A percentile compares a stretch with the other conserved stretches of the same genome.
These are phyloP conservation scores for Pochonia chlamydosporia DNA, from an alignment of 2,329 filamentous ascomycete species.

Conservation along the genomic window DNA sequence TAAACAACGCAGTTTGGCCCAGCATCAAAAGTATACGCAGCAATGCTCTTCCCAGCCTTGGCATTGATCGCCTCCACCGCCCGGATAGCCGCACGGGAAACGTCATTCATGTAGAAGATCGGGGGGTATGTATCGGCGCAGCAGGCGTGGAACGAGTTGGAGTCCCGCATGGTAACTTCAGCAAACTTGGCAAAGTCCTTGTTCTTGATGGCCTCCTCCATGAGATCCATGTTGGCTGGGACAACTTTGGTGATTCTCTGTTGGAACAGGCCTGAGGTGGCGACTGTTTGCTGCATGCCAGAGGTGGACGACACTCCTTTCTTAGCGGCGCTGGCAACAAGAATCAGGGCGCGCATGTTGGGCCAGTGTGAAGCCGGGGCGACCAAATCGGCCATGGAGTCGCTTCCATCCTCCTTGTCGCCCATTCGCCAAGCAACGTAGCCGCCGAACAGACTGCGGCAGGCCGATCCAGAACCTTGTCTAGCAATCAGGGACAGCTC, in stretches of 20 bases:
- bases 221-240: constrained; percentile 73
- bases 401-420: constrained; percentile 66
- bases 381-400: constrained; percentile 84
- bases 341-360: constrained; percentile 83
- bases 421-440: constrained; percentile 95
- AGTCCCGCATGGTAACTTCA: constrained; percentile 90
- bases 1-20: constrained; percentile 97
- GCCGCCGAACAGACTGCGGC: constrained; percentile 86
- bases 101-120: constrained; percentile 98
- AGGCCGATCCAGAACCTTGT: constrained; percentile 92
- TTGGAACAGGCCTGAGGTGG: constrained; percentile 81
- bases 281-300: constrained; percentile 96
- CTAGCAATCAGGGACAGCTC: constrained; percentile 85
- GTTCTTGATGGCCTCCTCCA: constrained; percentile 74
- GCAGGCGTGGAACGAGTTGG: constrained; percentile 92
- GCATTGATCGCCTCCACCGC: constrained; percentile 86
- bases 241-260: constrained; percentile 72
- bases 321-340: constrained; percentile 89
- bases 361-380: constrained; percentile 91
- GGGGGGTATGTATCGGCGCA: constrained; percentile 94
- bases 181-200: constrained; percentile 84
- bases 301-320: constrained; percentile 90
- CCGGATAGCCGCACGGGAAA: constrained; percentile 78
- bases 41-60: constrained; percentile 69
- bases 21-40: constrained; percentile 95